Evolutionary conservation across 805 yeast species (phyloP).

Genomic region (Metschnikowia cubensis): DNA sequence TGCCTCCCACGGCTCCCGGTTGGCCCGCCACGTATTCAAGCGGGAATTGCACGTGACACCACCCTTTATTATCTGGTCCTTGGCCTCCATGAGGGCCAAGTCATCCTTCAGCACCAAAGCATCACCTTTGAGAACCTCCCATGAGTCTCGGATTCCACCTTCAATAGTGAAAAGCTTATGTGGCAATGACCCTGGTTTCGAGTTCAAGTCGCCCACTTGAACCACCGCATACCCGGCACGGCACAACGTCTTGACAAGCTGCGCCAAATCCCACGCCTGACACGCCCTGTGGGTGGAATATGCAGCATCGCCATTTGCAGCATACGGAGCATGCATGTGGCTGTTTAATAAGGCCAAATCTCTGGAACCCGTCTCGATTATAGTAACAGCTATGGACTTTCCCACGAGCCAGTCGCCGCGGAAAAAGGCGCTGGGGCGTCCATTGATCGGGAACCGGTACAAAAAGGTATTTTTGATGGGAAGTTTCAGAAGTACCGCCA

Average conservation of each 20-base stretch:
- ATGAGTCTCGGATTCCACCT: constrained; percentile 72
- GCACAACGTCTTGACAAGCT: constrained; percentile 54
- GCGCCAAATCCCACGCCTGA: constrained; percentile 94
- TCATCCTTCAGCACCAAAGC: constrained; percentile 16
- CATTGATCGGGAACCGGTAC: constrained; percentile 86
- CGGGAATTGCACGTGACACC: constrained; percentile 90
- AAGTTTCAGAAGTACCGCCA: constrained; percentile 75
- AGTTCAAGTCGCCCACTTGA: constrained; percentile 90
- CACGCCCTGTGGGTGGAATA: constrained; percentile 87
- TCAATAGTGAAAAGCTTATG: constrained; percentile 66
- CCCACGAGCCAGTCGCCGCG: constrained; percentile 99
- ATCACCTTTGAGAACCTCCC: constrained; percentile 65
- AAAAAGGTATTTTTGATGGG: constrained; percentile 79
- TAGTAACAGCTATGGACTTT: constrained; percentile 74
- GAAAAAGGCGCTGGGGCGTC: constrained; percentile 88
- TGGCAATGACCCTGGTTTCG: constrained; percentile 82
- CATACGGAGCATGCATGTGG: constrained; percentile 97
- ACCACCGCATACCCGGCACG: constrained; percentile 80
- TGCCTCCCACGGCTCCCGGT: constrained; percentile 59
- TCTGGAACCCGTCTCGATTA: constrained; percentile 41
- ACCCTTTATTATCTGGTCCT: constrained; percentile 60
- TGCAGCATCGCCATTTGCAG: constrained; percentile 77
- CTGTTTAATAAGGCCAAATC: constrained; percentile 81
- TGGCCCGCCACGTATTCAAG: constrained; percentile 80
- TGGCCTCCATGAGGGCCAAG: constrained; percentile 27